Percentiles rank a stretch among this genome's conserved stretches.
phyloP scores from a whole-genome alignment of 2,329 filamentous ascomycete species.

The Pochonia chlamydosporia region DNA sequence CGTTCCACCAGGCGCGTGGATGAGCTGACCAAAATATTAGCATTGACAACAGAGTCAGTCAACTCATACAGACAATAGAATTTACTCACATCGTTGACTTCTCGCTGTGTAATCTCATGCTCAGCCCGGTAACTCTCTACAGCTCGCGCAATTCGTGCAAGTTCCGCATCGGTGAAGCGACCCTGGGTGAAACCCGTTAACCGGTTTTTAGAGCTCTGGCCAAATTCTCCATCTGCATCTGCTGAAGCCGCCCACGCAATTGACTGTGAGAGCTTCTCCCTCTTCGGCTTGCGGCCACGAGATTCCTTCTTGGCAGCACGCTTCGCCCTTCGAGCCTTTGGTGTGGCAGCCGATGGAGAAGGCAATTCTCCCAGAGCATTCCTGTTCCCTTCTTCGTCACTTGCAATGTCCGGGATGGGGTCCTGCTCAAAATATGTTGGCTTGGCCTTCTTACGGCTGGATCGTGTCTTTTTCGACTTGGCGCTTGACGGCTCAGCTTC shows the following conservation, averaged over 20 bases:
- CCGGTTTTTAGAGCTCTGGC: constrained; percentile 13
- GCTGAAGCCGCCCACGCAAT: constrained; percentile 17
- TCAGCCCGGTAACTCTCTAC: constrained; percentile 40
- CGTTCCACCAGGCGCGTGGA: constrained; percentile 29
- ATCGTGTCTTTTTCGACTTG: constrained; percentile 21
- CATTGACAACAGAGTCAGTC: constrained; percentile 10
- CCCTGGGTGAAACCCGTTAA: constrained; percentile 29
- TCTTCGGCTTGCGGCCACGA: constrained; percentile 12
- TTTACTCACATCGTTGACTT: constrained; percentile 40
- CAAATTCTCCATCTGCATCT: constrained; percentile 13
- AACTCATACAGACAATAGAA: constrained; percentile 20
- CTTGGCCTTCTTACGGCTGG: constrained; percentile 42
- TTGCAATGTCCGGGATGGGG: constrained; percentile 12
- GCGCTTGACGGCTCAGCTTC: constrained; percentile 4
- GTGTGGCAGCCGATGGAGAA: constrained; percentile 26
- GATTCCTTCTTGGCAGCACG: constrained; percentile 19
- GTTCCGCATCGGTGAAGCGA: constrained; percentile 38
- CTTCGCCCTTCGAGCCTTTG: constrained; percentile 25
- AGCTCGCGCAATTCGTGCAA: constrained; percentile 31
- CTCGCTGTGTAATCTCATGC: constrained; percentile 33
- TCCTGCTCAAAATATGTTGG: constrained; percentile 37
- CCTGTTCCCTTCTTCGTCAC: constrained; percentile 13
- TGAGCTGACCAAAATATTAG: constrained; percentile 22
- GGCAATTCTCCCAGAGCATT: constrained; percentile 20
- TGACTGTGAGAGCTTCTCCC: constrained; percentile 14